phyloP scores from a whole-genome alignment of 2,329 filamentous ascomycete genomes.

The Coniochaeta hoffmannii region DNA sequence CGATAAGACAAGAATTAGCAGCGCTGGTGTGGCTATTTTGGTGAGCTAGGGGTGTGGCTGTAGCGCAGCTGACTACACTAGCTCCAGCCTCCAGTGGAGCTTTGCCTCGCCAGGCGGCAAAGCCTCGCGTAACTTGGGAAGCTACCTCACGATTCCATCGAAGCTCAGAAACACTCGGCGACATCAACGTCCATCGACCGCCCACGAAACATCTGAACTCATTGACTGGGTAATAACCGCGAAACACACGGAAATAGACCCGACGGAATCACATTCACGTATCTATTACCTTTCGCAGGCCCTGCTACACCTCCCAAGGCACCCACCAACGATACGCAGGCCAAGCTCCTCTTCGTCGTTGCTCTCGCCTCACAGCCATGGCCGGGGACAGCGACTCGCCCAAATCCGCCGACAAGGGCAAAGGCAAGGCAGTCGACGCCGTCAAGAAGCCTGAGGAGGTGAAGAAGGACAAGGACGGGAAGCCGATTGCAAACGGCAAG shows the following conservation, averaged over 20 bases:
- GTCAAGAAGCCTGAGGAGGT: conserved; percentile 52
- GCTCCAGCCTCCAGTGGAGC: conserved; percentile 2
- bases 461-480: conserved; percentile 62
- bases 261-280: neutral
- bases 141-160: conserved; percentile 9
- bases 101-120: conserved; percentile 23
- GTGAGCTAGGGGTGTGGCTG: neutral
- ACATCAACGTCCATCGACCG: neutral
- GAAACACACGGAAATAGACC: neutral
- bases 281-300: neutral
- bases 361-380: conserved; percentile 43
- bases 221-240: too few species aligned
- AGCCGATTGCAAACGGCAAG: conserved; percentile 63
- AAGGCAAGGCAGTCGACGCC: conserved; percentile 78
- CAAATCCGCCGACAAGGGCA: conserved; percentile 86
- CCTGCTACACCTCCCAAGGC: neutral
- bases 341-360: neutral
- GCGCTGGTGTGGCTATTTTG: neutral
- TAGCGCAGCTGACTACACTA: neutral
- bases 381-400: conserved; percentile 87
- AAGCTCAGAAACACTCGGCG: conserved; percentile 8
- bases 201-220: neutral
- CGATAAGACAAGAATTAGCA: conserved; percentile 9
- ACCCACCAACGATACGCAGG: neutral
- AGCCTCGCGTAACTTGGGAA: conserved; percentile 26